These are phyloP conservation scores for Cystofilobasidium ferigula DNA, from an alignment of 768 basidiomycete species.

Conservation along the genomic window DNA sequence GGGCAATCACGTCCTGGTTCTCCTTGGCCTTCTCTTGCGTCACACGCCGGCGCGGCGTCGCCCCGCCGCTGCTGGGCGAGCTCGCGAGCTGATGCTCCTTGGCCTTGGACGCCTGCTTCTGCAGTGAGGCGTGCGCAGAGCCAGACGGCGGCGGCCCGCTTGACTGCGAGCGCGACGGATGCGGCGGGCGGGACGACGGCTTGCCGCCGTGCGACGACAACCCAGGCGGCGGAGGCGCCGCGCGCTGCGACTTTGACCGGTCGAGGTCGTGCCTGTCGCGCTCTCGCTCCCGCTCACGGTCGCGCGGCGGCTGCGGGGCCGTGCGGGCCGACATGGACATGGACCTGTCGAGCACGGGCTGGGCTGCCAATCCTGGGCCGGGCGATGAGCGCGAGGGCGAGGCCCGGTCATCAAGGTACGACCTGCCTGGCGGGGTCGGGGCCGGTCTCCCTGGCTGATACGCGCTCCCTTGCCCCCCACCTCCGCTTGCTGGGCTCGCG, in stretches of 20 bases:
- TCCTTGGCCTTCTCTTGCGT: conserved; percentile 69
- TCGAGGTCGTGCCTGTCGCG: conserved; percentile 63
- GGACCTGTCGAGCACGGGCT: conserved; percentile 35
- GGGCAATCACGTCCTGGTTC: conserved; percentile 76
- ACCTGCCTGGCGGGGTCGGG: conserved; percentile 29
- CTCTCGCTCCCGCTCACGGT: conserved; percentile 40
- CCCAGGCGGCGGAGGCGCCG: conserved; percentile 37
- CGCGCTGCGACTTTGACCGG: conserved; percentile 75
- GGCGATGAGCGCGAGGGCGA: conserved; percentile 27
- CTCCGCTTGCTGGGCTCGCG: background rate
- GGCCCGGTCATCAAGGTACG: conserved; percentile 12
- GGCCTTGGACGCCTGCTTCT: conserved; percentile 31
- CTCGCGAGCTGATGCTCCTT: conserved; percentile 36
- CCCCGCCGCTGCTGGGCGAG: conserved; percentile 45
- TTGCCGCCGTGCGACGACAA: conserved; percentile 6
- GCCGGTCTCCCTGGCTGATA: conserved; percentile 30
- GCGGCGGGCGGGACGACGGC: conserved; percentile 28
- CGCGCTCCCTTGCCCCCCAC: background rate
- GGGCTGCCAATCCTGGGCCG: conserved; percentile 33
- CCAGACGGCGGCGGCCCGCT: conserved; percentile 45
- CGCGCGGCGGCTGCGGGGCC: conserved; percentile 12
- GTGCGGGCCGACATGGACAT: too few relatives aligned
- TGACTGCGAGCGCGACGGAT: conserved; percentile 30
- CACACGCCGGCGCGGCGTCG: conserved; percentile 62
- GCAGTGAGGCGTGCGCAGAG: conserved; percentile 46